These are phyloP conservation scores for Aegilops speltoides DNA, from an alignment of 176 grass and related monocot genomes.

Conservation along the genomic window DNA sequence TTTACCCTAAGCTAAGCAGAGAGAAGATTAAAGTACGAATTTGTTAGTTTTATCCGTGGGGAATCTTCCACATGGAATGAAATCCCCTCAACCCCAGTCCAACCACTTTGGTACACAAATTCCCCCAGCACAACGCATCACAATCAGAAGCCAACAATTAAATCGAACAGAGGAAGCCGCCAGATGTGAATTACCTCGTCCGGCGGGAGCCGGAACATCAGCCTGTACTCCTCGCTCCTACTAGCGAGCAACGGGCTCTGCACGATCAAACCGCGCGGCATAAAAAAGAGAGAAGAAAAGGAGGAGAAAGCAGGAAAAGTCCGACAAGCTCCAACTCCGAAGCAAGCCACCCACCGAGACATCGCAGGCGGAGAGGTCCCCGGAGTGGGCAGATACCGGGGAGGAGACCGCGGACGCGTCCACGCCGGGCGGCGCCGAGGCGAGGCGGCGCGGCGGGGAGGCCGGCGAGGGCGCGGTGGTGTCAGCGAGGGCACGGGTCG, in stretches of 20 bases:
- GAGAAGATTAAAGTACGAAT: not conserved
- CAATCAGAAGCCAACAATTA: constrained; percentile 13
- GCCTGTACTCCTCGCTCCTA: constrained; percentile 92
- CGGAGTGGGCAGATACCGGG: constrained; percentile 36
- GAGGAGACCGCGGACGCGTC: constrained; percentile 24
- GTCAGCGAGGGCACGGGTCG: constrained; percentile 24
- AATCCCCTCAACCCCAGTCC: constrained; percentile 7
- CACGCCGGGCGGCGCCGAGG: constrained; percentile 22
- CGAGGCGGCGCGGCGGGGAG: constrained; percentile 45
- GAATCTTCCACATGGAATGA: constrained; percentile 21
- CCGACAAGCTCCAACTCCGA: constrained; percentile 18
- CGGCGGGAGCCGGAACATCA: constrained; percentile 76
- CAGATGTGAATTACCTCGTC: constrained; percentile 63
- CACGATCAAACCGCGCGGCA: constrained; percentile 1
- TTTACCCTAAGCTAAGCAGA: not conserved
- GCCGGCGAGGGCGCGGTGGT: constrained; percentile 37
- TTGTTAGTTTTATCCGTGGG: constrained; percentile 10
- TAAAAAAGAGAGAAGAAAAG: constrained; percentile 5
- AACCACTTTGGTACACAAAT: not conserved
- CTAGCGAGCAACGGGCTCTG: constrained; percentile 53
- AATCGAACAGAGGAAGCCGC: not conserved
- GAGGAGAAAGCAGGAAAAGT: not conserved
- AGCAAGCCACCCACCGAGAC: constrained; percentile 39
- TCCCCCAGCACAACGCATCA: not conserved
- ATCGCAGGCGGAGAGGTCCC: constrained; percentile 34